Evolutionary conservation across 2,329 filamentous ascomycete species (phyloP).

Genomic region (Colletotrichum siamense): DNA sequence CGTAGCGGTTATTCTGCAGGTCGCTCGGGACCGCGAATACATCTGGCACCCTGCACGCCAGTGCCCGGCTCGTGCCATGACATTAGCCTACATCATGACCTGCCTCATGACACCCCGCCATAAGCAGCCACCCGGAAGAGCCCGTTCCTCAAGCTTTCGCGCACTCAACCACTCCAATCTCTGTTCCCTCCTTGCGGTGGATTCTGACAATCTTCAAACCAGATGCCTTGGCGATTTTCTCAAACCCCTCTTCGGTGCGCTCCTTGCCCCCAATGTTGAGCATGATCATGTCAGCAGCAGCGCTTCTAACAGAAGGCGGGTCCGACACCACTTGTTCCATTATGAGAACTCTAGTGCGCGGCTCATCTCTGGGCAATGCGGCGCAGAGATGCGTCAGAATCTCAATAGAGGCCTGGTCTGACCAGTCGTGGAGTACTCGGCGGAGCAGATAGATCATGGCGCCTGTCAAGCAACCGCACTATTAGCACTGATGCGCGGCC

Average conservation of each 20-base stretch:
- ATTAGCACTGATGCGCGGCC: not conserved
- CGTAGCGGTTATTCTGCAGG: not conserved
- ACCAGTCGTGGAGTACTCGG: slow-evolving; percentile 41
- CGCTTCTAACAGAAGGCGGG: not conserved
- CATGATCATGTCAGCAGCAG: not conserved
- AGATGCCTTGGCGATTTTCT: not conserved
- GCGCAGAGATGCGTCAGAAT: slow-evolving; percentile 33
- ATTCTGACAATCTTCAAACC: not conserved
- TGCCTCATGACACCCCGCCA: not conserved
- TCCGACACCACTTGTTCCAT: not conserved
- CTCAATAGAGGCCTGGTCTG: slow-evolving; percentile 28
- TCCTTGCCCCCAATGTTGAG: slow-evolving; percentile 6
- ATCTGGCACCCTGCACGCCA: not conserved
- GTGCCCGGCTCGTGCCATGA: not conserved
- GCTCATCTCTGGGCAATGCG: slow-evolving; percentile 26
- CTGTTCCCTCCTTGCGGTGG: not conserved
- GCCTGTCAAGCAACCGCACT: slow-evolving; percentile 23
- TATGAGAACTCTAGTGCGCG: not conserved
- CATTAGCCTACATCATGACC: not conserved
- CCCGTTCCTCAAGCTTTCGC: not conserved
- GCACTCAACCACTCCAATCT: not conserved
- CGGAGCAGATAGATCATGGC: slow-evolving; percentile 39
- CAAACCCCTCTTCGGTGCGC: not conserved
- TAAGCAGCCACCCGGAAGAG: not conserved
- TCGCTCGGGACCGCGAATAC: not conserved